Conservation (phyloP, 116 monocot species). For the Cymodocea nodosa region DNA sequence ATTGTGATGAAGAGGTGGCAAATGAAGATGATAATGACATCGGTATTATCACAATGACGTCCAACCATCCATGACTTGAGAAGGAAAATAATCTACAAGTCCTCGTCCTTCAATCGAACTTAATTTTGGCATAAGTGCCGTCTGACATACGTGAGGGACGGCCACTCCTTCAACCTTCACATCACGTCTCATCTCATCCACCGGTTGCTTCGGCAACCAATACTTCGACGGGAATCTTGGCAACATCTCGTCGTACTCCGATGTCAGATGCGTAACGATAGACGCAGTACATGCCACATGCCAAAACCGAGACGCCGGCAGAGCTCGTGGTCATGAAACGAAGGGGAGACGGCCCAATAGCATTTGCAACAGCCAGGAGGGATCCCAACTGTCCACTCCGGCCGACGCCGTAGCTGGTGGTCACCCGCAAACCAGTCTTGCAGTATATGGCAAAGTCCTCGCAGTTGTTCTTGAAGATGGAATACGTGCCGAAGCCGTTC, state of each 20-base stretch:
- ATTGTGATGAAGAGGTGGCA: too few species aligned
- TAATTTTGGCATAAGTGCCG: too few species aligned
- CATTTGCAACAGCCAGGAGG: constrained; percentile 29
- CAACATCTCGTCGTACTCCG: constrained; percentile 50
- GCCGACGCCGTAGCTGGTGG: constrained; percentile 17
- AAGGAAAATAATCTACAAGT: too few species aligned
- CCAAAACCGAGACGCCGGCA: not conserved
- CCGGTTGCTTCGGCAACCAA: constrained; percentile 15
- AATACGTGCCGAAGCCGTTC: constrained; percentile 65
- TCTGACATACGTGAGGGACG: too few species aligned
- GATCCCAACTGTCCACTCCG: constrained; percentile 64
- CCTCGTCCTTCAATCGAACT: too few species aligned
- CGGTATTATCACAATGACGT: too few species aligned
- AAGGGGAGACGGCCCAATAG: constrained; percentile 37
- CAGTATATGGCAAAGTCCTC: constrained; percentile 63
- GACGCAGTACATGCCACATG: constrained; percentile 31
- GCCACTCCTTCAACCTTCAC: too few species aligned
- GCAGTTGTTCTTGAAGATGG: constrained; percentile 85
- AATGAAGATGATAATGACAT: too few species aligned
- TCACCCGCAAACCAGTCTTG: constrained; percentile 43
- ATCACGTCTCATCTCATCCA: too few species aligned
- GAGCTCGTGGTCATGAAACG: constrained; percentile 40
- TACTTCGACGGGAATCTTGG: constrained; percentile 54
- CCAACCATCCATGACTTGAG: too few species aligned
- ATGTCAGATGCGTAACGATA: constrained; percentile 55